Percentiles rank a stretch among this genome's conserved stretches.
phyloP scores from a whole-genome alignment of 495 filamentous ascomycete species.

The Pseudoneurospora amorphoporcata region DNA sequence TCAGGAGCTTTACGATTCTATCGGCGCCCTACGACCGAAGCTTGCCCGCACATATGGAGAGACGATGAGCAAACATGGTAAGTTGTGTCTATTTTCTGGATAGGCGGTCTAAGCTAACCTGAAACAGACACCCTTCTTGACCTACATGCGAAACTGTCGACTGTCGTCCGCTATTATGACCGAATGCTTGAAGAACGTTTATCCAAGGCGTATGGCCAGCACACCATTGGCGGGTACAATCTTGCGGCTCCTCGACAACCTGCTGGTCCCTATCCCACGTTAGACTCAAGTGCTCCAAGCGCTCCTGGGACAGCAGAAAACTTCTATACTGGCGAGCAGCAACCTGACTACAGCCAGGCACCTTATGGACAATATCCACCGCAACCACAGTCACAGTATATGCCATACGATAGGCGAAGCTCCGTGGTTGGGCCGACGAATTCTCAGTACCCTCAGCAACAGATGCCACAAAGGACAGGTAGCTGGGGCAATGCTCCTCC shows the following conservation, averaged over 20 bases:
- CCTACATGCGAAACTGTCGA: slow-evolving; percentile 87
- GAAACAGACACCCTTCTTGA: slow-evolving; percentile 70
- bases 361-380: slow-evolving; percentile 27
- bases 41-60: slow-evolving; percentile 93
- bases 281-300: slow-evolving; percentile 43
- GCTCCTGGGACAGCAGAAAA: slow-evolving; percentile 54
- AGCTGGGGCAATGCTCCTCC: slow-evolving; percentile 33
- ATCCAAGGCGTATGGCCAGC: slow-evolving; percentile 83
- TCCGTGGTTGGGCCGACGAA: slow-evolving; percentile 24
- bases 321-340: slow-evolving; percentile 64
- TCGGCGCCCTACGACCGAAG: slow-evolving; percentile 84
- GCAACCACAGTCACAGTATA: slow-evolving; percentile 27
- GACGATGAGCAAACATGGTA: slow-evolving; percentile 99
- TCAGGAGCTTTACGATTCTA: slow-evolving; percentile 95
- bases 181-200: slow-evolving; percentile 94
- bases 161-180: slow-evolving; percentile 97
- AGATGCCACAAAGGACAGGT: slow-evolving; percentile 32
- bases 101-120: slow-evolving; percentile 22
- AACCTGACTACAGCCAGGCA: slow-evolving; percentile 41
- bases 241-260: slow-evolving; percentile 42
- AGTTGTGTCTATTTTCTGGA: slow-evolving; percentile 27
- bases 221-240: slow-evolving; percentile 47
- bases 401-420: slow-evolving; percentile 28
- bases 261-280: slow-evolving; percentile 55
- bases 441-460: slow-evolving; percentile 39